Conservation (phyloP, 192 early-diverging fungal genomes). For the Cladochytrium replicatum region DNA sequence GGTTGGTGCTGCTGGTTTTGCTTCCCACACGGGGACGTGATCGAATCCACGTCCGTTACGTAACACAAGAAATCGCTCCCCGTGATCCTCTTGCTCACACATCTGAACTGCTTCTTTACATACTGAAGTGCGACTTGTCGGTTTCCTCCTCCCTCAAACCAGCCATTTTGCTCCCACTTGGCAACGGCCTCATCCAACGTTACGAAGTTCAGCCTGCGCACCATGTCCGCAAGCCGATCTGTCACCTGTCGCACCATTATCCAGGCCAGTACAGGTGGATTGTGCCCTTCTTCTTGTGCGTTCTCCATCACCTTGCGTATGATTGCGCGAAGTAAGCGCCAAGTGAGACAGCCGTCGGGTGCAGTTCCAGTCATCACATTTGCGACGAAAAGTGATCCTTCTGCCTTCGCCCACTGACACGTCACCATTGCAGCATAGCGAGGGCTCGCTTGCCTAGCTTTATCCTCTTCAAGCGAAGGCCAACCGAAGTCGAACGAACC, state of each 20-base stretch:
- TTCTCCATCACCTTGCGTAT: not conserved
- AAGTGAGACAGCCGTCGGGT: not conserved
- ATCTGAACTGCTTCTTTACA: not conserved
- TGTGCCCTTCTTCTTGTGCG: not conserved
- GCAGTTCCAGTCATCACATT: not conserved
- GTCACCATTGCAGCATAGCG: not conserved
- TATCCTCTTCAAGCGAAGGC: not conserved
- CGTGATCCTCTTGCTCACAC: not conserved
- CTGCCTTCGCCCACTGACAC: not conserved
- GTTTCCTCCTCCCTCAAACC: not conserved
- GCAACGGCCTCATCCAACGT: not conserved
- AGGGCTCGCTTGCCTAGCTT: not conserved
- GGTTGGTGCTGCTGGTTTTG: too few relatives aligned
- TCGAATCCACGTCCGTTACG: too few relatives aligned
- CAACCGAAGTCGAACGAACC: too few relatives aligned
- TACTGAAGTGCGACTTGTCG: not conserved
- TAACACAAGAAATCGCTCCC: too few relatives aligned
- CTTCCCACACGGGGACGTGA: too few relatives aligned
- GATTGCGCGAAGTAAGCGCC: not conserved
- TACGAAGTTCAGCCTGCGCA: not conserved
- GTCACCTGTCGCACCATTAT: not conserved
- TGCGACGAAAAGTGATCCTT: not conserved
- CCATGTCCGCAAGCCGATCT: not conserved
- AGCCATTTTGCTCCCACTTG: not conserved
- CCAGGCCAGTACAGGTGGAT: not conserved